Percentiles rank a stretch among this genome's conserved stretches.
phyloP scores from a whole-genome alignment of 1,139 yeast genomes.

The Zhuliangozyma parablackwelliae region DNA sequence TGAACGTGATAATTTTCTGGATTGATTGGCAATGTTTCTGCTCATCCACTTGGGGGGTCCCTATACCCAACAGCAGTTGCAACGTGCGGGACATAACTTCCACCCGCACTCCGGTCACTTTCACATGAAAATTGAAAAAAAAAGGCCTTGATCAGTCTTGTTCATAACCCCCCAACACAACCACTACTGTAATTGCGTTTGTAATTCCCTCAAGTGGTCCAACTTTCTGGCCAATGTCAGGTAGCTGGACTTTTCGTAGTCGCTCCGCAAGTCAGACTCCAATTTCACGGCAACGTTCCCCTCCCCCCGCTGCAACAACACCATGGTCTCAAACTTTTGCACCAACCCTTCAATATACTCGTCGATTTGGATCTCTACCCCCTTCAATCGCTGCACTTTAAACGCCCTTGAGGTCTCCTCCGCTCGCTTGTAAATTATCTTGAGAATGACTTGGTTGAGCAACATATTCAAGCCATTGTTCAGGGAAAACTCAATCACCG shows the following conservation, averaged over 20 bases:
- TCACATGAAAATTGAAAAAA: no score
- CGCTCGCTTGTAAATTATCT: slow-evolving; percentile 60
- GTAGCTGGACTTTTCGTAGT: background rate
- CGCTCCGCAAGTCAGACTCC: slow-evolving; percentile 3
- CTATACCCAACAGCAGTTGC: no score
- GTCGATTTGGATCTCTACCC: slow-evolving; percentile 34
- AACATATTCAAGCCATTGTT: slow-evolving; percentile 60
- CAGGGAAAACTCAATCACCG: slow-evolving; percentile 58
- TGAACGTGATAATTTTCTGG: no score
- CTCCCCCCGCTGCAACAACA: slow-evolving; percentile 5
- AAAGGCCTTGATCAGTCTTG: no score
- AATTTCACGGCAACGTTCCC: slow-evolving; percentile 2
- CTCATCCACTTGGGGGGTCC: no score
- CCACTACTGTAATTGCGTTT: no score
- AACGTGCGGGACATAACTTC: no score
- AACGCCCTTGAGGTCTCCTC: slow-evolving; percentile 37
- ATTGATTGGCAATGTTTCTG: no score
- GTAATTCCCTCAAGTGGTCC: no score
- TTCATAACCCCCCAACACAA: no score
- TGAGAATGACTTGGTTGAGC: slow-evolving; percentile 56
- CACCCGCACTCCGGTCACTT: no score
- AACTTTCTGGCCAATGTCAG: no score
- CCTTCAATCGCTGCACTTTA: slow-evolving; percentile 35
- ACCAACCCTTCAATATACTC: slow-evolving; percentile 14
- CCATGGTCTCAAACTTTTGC: slow-evolving; percentile 21